Evolutionary conservation across 108 stramenopile genomes (phyloP).

Genomic region (Pseudonitzschia multiseries): DNA sequence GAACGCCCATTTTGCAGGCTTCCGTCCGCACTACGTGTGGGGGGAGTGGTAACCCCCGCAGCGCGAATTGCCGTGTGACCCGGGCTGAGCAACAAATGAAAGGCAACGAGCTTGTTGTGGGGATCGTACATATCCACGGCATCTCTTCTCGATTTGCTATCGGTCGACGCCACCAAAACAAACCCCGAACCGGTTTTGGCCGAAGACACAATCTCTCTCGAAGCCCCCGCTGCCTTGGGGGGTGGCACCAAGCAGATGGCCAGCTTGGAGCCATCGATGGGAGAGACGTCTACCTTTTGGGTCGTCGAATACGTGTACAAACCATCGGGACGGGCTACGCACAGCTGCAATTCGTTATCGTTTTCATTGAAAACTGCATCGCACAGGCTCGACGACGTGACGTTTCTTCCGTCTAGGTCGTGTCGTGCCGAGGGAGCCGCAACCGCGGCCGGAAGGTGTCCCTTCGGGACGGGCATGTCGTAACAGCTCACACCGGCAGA

Average conservation of each 20-base stretch:
- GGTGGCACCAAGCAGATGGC: slow-evolving; percentile 67
- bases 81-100: slow-evolving; percentile 79
- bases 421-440: slow-evolving; percentile 68
- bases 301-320: slow-evolving; percentile 72
- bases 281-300: slow-evolving; percentile 73
- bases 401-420: slow-evolving; percentile 78
- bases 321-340: slow-evolving; percentile 68
- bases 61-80: slow-evolving; percentile 73
- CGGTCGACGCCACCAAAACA: slow-evolving; percentile 76
- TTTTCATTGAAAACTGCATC: slow-evolving; percentile 45
- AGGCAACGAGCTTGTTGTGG: slow-evolving; percentile 82
- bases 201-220: slow-evolving; percentile 9
- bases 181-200: slow-evolving; percentile 53
- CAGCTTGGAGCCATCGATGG: slow-evolving; percentile 80
- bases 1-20: slow-evolving; percentile 62
- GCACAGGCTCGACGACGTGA: slow-evolving; percentile 49
- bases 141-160: slow-evolving; percentile 79
- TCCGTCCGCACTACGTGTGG: slow-evolving; percentile 40
- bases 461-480: slow-evolving; percentile 61
- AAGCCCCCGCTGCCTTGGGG: slow-evolving; percentile 30
- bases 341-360: slow-evolving; percentile 16
- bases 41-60: slow-evolving; percentile 63
- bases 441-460: slow-evolving; percentile 32
- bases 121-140: slow-evolving; percentile 85
- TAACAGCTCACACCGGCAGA: slow-evolving; percentile 73